Evolutionary conservation across 208 protist genomes (phyloP).

Genomic region (Leishmania tarentolae): DNA sequence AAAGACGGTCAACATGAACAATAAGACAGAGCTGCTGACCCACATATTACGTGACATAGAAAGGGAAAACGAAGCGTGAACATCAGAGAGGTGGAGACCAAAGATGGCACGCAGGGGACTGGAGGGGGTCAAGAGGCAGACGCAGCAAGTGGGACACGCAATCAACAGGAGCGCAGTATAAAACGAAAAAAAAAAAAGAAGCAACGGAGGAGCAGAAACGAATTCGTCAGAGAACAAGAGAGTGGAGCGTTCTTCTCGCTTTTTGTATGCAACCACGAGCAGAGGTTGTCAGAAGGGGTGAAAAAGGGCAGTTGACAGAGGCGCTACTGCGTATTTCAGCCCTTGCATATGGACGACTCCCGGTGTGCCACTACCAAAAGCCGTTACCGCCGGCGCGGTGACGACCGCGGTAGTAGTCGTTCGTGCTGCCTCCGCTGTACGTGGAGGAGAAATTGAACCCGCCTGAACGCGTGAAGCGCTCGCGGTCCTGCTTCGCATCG

Average conservation of each 20-base stretch:
- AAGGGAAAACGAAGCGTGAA: not conserved
- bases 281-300: not conserved
- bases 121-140: not conserved
- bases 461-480: slow-evolving; percentile 47
- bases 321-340: not conserved
- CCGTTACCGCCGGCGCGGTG: slow-evolving; percentile 46
- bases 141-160: not conserved
- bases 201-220: not conserved
- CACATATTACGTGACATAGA: not conserved
- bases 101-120: not conserved
- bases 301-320: not conserved
- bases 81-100: not conserved
- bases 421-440: slow-evolving; percentile 38
- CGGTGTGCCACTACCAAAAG: slow-evolving; percentile 51
- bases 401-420: slow-evolving; percentile 62
- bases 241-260: not conserved
- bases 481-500: slow-evolving; percentile 74
- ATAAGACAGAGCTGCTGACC: not conserved
- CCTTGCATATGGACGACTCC: not conserved
- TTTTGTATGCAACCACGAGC: not conserved
- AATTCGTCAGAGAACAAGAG: not conserved
- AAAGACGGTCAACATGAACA: slow-evolving; percentile 10
- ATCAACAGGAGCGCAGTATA: not conserved
- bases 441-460: slow-evolving; percentile 46
- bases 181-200: slow-evolving; percentile 11